Evolutionary conservation across 768 basidiomycete species (phyloP).

Genomic region (Cystofilobasidium macerans): DNA sequence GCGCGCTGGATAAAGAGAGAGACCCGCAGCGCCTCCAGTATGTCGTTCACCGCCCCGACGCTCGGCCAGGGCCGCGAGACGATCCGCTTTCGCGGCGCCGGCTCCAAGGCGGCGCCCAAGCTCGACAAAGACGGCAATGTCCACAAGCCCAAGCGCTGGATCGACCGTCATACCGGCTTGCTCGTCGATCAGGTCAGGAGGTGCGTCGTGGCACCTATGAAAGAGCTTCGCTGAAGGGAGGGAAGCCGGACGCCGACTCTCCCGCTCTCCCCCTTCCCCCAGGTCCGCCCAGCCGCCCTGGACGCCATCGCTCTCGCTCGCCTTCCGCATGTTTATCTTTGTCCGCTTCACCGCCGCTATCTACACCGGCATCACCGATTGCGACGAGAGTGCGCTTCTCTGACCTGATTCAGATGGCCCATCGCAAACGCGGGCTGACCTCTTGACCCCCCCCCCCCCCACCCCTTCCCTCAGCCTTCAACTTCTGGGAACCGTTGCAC

Average conservation of each 20-base stretch:
- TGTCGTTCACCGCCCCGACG: slow-evolving; percentile 16
- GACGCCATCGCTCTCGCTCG: slow-evolving; percentile 71
- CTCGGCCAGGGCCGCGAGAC: slow-evolving; percentile 22
- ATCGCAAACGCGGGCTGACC: neutral
- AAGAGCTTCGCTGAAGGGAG: too few relatives aligned
- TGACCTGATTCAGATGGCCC: neutral
- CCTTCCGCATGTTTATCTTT: slow-evolving; percentile 70
- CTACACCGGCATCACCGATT: slow-evolving; percentile 90
- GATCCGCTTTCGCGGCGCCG: slow-evolving; percentile 23
- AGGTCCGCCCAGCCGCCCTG: slow-evolving; percentile 49
- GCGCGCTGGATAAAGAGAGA: too few relatives aligned
- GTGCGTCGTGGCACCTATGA: slow-evolving; percentile 12
- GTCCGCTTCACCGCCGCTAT: slow-evolving; percentile 74
- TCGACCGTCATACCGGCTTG: slow-evolving; percentile 23
- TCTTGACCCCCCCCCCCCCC: slow-evolving; percentile 11
- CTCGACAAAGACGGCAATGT: slow-evolving; percentile 9
- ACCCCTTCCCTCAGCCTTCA: slow-evolving; percentile 57
- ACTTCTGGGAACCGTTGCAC: slow-evolving; percentile 98
- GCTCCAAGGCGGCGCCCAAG: neutral
- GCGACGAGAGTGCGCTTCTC: slow-evolving; percentile 69
- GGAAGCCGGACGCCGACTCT: too few relatives aligned
- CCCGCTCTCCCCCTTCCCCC: neutral
- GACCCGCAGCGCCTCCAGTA: neutral
- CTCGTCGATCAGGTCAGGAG: slow-evolving; percentile 23
- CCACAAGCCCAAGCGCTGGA: slow-evolving; percentile 20